Conservation (phyloP, 768 basidiomycete genomes). For the Porpolomopsis calyptriformis region DNA sequence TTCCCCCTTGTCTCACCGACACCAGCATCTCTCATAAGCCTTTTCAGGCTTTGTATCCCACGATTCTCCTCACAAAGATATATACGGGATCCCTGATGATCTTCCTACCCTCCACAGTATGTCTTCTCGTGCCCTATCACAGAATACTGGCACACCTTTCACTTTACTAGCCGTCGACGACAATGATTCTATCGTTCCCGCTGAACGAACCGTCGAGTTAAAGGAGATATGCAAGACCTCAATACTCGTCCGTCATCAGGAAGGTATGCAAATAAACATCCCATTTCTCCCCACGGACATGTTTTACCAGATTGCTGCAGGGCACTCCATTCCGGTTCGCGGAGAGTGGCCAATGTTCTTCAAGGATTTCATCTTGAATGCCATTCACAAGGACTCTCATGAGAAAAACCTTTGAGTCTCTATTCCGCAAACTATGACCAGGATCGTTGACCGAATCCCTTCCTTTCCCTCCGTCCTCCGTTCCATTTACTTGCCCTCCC, state of each 20-base stretch:
- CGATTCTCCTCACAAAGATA: slow-evolving; percentile 12
- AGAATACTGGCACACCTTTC: neutral
- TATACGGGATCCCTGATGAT: slow-evolving; percentile 14
- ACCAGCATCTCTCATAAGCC: neutral
- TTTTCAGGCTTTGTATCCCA: slow-evolving; percentile 14
- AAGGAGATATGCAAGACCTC: slow-evolving; percentile 13
- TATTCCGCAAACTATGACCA: too few species aligned
- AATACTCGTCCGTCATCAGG: slow-evolving; percentile 9
- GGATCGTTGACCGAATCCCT: too few species aligned
- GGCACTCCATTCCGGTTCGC: slow-evolving; percentile 13
- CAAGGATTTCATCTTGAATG: slow-evolving; percentile 13
- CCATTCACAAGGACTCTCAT: neutral
- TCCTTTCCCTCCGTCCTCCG: too few species aligned
- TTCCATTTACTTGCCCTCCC: too few species aligned
- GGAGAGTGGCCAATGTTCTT: slow-evolving; percentile 12
- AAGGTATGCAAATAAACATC: slow-evolving; percentile 7
- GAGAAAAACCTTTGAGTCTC: too few species aligned
- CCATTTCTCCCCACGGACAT: neutral
- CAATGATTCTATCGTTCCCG: slow-evolving; percentile 11
- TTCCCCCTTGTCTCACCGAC: neutral
- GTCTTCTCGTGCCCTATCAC: neutral
- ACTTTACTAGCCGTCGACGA: slow-evolving; percentile 12
- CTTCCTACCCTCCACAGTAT: slow-evolving; percentile 16
- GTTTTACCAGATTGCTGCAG: neutral
- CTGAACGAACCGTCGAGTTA: slow-evolving; percentile 13